Evolutionary conservation across 2,329 filamentous ascomycete genomes (phyloP).

Genomic region (Fusarium devonianum): DNA sequence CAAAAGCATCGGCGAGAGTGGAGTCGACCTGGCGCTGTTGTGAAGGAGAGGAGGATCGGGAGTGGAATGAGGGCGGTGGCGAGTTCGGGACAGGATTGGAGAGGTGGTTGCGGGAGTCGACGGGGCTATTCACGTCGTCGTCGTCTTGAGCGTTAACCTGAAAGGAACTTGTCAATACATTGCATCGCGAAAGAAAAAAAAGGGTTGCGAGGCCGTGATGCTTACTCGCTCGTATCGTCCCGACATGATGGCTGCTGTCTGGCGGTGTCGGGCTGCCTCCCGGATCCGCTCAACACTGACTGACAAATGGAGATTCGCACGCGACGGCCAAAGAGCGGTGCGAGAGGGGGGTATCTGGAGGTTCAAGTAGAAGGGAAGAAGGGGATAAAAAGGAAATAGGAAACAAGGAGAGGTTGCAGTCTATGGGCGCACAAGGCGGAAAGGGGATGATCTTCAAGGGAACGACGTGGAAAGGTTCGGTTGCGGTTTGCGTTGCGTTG

Average conservation of each 20-base stretch:
- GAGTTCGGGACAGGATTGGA: slow-evolving; percentile 60
- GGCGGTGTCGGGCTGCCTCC: slow-evolving; percentile 39
- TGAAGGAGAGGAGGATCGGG: slow-evolving; percentile 70
- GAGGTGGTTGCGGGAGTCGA: slow-evolving; percentile 44
- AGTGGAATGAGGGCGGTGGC: slow-evolving; percentile 86
- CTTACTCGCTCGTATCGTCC: slow-evolving; percentile 66
- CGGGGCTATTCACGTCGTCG: slow-evolving; percentile 51
- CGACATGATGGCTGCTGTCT: slow-evolving; percentile 53
- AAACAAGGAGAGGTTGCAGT: slow-evolving; percentile 21
- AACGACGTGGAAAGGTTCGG: slow-evolving; percentile 28
- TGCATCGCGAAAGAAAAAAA: too few relatives aligned
- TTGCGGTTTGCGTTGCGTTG: slow-evolving; percentile 19
- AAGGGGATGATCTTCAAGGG: slow-evolving; percentile 27
- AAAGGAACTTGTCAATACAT: slow-evolving; percentile 19
- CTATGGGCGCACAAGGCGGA: slow-evolving; percentile 16
- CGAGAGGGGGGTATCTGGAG: not conserved
- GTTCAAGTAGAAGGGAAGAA: not conserved
- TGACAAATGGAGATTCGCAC: slow-evolving; percentile 16
- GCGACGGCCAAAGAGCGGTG: slow-evolving; percentile 2
- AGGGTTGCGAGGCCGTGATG: not conserved
- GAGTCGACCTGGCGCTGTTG: slow-evolving; percentile 66
- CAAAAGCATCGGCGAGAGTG: slow-evolving; percentile 92
- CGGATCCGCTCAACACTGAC: slow-evolving; percentile 28
- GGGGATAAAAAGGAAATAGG: not conserved
- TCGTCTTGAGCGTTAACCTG: slow-evolving; percentile 68